Evolutionary conservation across 176 grass and related monocot species (phyloP).

Genomic region (sorghum (Sorghum bicolor)): DNA sequence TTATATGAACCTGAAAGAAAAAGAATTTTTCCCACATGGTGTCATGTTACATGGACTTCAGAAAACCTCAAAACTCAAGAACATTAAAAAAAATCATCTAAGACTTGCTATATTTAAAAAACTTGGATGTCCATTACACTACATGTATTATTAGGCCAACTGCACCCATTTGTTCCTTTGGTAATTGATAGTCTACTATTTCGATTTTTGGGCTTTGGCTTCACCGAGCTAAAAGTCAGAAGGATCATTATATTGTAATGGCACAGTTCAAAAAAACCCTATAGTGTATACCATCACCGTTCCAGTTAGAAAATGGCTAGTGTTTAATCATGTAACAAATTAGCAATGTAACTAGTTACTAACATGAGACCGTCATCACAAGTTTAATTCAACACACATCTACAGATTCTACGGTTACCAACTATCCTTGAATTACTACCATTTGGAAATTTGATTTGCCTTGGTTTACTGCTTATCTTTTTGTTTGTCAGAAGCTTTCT

Average conservation of each 20-base stretch:
- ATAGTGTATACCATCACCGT: background rate
- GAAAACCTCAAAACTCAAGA: background rate
- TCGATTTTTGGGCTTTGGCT: background rate
- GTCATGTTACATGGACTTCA: background rate
- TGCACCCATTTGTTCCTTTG: background rate
- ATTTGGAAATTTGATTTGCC: background rate
- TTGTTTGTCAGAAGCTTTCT: background rate
- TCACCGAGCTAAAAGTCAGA: background rate
- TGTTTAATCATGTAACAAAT: conserved; percentile 3
- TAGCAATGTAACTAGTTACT: background rate
- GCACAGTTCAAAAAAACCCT: no score
- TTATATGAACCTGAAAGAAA: background rate
- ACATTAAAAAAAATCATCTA: background rate
- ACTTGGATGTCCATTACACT: background rate
- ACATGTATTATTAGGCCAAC: background rate
- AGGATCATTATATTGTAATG: background rate
- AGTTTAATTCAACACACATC: background rate
- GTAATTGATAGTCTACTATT: background rate
- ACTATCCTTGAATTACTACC: background rate
- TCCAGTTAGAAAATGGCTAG: background rate
- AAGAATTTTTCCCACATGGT: background rate
- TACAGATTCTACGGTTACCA: background rate
- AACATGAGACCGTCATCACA: background rate
- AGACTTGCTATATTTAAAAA: background rate
- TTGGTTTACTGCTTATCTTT: background rate